Base-by-base conservation (phyloP, 2,329 filamentous ascomycete species). In the Periconia sp. region DNA sequence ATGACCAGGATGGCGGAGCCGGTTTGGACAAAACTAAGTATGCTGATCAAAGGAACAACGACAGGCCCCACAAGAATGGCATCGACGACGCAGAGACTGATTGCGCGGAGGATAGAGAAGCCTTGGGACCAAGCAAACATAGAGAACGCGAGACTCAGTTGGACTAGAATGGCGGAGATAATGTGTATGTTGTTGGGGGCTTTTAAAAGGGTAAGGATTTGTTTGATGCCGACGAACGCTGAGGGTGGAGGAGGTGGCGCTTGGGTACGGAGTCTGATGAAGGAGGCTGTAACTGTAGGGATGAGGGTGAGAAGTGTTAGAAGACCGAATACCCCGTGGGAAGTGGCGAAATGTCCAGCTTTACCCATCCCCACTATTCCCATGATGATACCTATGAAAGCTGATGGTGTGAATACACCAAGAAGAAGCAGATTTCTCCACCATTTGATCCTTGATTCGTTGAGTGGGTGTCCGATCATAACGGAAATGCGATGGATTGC, bases 41-140 rank as follows among this genome's bases (percentile, higher is more conserved):
- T 14, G 13, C 51, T 59, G 14, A 63, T 43, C 1, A 65, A 33
- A 2, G 56, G 59, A 1, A 59, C 61, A 2, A 66, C 51, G 1
- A 47, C 13, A 27, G 53, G 50, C 0, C 66, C 62, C 5, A 56
- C 64, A 1, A 70, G 54, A 1, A 69, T 35, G 8, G 67, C 62
- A 50, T 70, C 67, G 2, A 65, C 52, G n/a, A 65, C 27, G 43
- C 67, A 70, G 11, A 70, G 59, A 5, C 60, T 65, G 20, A 69
- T 63, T 2, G 58, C 44, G 20, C 66, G 59, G 3, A 70, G 57
- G 8, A 58, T 54, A 2, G 52, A 42, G 43, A 66, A 68, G 13
- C 67, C 65, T 49, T 61, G 58, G 2, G 62, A 50, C 41, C 58
- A 64, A 1, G 57, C 50, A 6, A 68, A 20, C 50, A 66, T 64